phyloP scores from a whole-genome alignment of 306 rosid genomes.

The Quercus variabilis region DNA sequence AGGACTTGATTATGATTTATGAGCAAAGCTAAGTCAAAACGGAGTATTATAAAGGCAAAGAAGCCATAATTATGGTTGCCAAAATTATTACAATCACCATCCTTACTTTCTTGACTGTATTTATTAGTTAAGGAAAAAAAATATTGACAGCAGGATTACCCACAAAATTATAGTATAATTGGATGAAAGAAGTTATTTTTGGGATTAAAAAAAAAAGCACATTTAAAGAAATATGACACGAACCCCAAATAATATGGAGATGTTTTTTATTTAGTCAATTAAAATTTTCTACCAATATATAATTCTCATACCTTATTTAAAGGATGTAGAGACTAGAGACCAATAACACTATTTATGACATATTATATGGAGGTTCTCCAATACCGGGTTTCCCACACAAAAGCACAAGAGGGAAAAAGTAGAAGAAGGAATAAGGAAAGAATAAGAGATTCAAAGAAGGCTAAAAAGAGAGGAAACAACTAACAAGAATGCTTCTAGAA shows the following conservation, averaged over 20 bases:
- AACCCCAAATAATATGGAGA: conserved; percentile 10
- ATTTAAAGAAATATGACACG: neutral
- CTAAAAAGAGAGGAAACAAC: neutral
- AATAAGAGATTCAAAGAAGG: neutral
- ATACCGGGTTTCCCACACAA: neutral
- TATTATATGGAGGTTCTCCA: neutral
- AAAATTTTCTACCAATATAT: neutral
- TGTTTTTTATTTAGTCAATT: conserved; percentile 3
- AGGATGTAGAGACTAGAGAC: neutral
- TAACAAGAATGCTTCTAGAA: conserved; percentile 11
- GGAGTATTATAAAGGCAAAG: too few relatives aligned
- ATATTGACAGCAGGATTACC: neutral
- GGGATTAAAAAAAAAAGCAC: neutral
- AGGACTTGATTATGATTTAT: neutral
- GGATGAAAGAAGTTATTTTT: neutral
- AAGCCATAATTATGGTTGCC: neutral
- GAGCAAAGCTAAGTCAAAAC: neutral
- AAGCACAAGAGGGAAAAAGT: too few relatives aligned
- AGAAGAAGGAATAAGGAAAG: too few relatives aligned
- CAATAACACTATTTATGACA: neutral
- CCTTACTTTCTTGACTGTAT: neutral
- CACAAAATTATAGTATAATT: neutral
- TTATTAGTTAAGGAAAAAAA: neutral
- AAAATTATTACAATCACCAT: neutral
- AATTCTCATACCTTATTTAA: neutral